phyloP scores from a whole-genome alignment of 2,329 filamentous ascomycete genomes.

The Trichoderma sp. region DNA sequence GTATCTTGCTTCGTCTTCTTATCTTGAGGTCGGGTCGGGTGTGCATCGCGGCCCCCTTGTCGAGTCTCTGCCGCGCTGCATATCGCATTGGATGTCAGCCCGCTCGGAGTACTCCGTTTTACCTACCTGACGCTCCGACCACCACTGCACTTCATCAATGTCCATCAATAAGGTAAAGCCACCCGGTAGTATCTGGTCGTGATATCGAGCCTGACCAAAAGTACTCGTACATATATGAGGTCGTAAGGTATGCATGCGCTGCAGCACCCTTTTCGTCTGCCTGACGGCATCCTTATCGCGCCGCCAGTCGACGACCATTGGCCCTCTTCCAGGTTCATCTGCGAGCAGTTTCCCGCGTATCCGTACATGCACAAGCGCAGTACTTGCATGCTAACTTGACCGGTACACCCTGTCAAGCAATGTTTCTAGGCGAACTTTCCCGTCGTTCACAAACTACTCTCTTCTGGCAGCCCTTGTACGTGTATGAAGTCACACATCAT shows the following conservation, averaged over 20 bases:
- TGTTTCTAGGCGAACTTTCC: too few relatives aligned
- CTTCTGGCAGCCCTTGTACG: neutral
- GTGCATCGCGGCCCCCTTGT: neutral
- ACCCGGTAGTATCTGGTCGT: neutral
- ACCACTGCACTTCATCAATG: neutral
- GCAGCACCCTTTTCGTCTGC: neutral
- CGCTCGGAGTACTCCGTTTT: neutral
- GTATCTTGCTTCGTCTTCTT: too few relatives aligned
- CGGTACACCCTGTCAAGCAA: neutral
- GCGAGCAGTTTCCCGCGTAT: neutral
- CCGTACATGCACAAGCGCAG: neutral
- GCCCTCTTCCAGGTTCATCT: conserved; percentile 5
- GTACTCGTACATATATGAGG: neutral
- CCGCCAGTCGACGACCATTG: conserved; percentile 5
- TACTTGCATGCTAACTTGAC: too few relatives aligned
- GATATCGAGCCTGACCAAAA: too few relatives aligned
- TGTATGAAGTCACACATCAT: conserved; percentile 6
- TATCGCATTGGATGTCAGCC: neutral
- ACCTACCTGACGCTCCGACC: neutral
- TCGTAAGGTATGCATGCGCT: conserved; percentile 14
- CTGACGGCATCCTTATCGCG: conserved; percentile 9
- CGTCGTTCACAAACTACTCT: too few relatives aligned
- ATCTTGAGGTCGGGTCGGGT: too few relatives aligned
- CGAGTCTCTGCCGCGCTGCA: too few relatives aligned
- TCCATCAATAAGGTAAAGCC: neutral